A percentile compares a stretch with the other conserved stretches of the same genome.
phyloP scores from a whole-genome alignment of 805 yeast species.

The Barnettozyma sucrosica region DNA sequence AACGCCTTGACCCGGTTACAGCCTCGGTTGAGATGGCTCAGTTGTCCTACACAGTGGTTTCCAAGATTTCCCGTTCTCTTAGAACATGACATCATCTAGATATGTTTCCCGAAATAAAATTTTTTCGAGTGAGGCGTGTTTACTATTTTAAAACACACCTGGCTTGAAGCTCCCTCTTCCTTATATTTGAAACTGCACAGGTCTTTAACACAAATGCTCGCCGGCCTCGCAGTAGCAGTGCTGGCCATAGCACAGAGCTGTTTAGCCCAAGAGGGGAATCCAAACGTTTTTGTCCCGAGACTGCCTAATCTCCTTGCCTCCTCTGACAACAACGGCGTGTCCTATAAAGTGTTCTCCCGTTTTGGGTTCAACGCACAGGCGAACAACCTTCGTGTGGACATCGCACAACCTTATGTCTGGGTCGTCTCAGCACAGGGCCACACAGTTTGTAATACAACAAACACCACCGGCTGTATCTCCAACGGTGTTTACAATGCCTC shows the following conservation, averaged over 20 bases:
- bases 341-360: slow-evolving; percentile 28
- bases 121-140: not conserved
- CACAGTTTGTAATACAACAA: not conserved
- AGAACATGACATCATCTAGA: not conserved
- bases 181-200: no score
- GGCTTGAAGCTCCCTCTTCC: not conserved
- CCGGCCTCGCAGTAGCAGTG: not conserved
- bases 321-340: slow-evolving; percentile 4
- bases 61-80: not conserved
- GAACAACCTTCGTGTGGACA: slow-evolving; percentile 30
- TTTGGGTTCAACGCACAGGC: slow-evolving; percentile 30
- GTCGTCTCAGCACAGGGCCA: slow-evolving; percentile 12
- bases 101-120: not conserved
- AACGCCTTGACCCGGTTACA: no score
- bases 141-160: not conserved
- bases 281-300: not conserved
- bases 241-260: not conserved
- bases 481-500: slow-evolving; percentile 13
- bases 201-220: not conserved
- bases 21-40: no score
- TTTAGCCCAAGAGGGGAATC: not conserved
- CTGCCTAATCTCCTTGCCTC: slow-evolving; percentile 3
- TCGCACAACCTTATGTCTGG: slow-evolving; percentile 36
- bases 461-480: slow-evolving; percentile 9
- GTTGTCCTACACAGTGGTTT: no score